phyloP scores from a whole-genome alignment of 1,139 yeast genomes.

The Nakaseomyces kungkrabaensis region DNA sequence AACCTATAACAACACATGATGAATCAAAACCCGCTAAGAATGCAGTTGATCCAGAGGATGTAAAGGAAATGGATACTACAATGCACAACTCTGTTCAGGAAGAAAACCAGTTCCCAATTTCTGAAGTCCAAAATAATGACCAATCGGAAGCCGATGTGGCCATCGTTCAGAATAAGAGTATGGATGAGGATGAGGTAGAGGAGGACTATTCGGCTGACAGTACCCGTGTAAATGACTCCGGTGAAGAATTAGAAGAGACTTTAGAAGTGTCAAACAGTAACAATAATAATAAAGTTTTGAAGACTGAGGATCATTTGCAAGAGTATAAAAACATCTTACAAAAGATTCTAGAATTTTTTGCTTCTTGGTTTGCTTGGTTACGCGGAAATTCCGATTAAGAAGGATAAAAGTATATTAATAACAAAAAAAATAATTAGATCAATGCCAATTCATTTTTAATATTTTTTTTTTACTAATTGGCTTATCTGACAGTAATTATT shows the following conservation, averaged over 20 bases:
- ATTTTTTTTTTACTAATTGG: no score
- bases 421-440: no score
- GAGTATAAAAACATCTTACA: not conserved
- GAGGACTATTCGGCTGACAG: not conserved
- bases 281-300: not conserved
- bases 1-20: not conserved
- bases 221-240: not conserved
- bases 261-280: not conserved
- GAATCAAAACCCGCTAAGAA: no score
- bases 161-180: not conserved
- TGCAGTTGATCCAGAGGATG: no score
- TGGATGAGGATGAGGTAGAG: not conserved
- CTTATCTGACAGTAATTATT: no score
- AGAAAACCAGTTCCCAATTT: no score
- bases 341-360: not conserved
- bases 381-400: not conserved
- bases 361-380: constrained; percentile 1
- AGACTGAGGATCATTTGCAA: not conserved
- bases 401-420: no score
- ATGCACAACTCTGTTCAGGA: no score
- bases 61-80: not conserved
- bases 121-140: no score
- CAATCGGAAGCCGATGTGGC: no score
- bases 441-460: no score
- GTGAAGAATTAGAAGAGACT: not conserved